These are phyloP conservation scores for Colletotrichum sp. DNA, from an alignment of 2,329 filamentous ascomycete species.

Conservation along the genomic window DNA sequence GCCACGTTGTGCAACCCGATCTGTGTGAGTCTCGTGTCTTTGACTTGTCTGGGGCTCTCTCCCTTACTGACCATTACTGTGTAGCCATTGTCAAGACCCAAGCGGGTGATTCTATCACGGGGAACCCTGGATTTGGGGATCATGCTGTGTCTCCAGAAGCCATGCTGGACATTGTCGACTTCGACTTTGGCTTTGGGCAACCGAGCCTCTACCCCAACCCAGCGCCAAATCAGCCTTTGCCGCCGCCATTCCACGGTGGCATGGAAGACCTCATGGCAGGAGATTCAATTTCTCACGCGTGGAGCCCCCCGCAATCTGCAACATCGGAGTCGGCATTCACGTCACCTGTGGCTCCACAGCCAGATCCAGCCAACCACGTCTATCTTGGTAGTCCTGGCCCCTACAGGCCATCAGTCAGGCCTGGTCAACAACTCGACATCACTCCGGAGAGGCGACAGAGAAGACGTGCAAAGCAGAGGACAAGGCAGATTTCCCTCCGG, in stretches of 20 bases:
- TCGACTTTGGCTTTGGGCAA: conserved; percentile 40
- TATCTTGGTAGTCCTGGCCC: conserved; percentile 4
- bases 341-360: conserved; percentile 5
- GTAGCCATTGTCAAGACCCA: conserved; percentile 20
- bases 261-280: conserved; percentile 16
- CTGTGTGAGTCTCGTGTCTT: conserved; percentile 36
- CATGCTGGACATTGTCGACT: conserved; percentile 34
- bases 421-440: background rate
- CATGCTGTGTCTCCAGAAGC: conserved; percentile 33
- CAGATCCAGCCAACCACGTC: background rate
- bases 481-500: conserved; percentile 36
- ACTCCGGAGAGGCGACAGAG: background rate
- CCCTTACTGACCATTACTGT: conserved; percentile 14
- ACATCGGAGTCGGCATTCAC: conserved; percentile 14
- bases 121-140: conserved; percentile 20
- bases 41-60: background rate
- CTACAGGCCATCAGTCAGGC: background rate
- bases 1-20: conserved; percentile 37
- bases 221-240: conserved; percentile 29
- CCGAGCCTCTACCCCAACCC: conserved; percentile 31
- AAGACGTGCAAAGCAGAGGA: conserved; percentile 28
- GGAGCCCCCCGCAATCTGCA: conserved; percentile 16
- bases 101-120: background rate
- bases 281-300: conserved; percentile 7
- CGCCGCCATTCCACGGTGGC: conserved; percentile 23